These are phyloP conservation scores for Trypanosoma vivax DNA, from an alignment of 208 protist genomes.

Conservation along the genomic window DNA sequence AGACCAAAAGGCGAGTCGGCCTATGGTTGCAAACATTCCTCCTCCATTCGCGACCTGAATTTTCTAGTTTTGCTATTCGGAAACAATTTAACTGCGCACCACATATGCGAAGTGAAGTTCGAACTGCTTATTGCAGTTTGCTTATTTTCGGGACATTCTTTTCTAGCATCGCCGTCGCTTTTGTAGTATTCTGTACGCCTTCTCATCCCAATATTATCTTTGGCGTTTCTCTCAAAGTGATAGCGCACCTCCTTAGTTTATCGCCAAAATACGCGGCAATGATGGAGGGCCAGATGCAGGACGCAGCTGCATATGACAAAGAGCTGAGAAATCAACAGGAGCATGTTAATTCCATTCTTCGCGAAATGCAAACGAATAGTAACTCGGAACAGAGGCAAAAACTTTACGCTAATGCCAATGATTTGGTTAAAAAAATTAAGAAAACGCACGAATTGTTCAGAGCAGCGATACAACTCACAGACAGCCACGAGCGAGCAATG, in stretches of 20 bases:
- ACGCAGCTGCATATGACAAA: conserved; percentile 52
- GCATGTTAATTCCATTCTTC: conserved; percentile 30
- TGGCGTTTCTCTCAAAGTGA: no score
- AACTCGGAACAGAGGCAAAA: conserved; percentile 10
- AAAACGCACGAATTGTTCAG: conserved; percentile 52
- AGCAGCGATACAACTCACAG: conserved; percentile 51
- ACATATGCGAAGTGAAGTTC: no score
- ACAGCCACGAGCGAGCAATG: conserved; percentile 19
- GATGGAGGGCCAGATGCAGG: conserved; percentile 18
- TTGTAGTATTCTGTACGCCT: neutral
- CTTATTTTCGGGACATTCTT: neutral
- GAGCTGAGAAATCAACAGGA: conserved; percentile 51
- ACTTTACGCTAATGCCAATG: conserved; percentile 27
- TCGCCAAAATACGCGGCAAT: neutral
- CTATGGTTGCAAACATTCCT: no score
- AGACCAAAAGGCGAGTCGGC: no score
- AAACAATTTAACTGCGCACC: no score
- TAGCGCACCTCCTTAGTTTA: no score
- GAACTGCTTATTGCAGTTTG: neutral
- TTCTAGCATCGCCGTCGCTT: neutral
- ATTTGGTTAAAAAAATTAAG: conserved; percentile 28
- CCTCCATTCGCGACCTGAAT: no score
- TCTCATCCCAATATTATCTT: no score
- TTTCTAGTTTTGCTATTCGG: no score
- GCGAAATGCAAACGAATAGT: conserved; percentile 5